Base-by-base conservation (phyloP, 345 rosid species). In the Crucihimalaya himalaica region DNA sequence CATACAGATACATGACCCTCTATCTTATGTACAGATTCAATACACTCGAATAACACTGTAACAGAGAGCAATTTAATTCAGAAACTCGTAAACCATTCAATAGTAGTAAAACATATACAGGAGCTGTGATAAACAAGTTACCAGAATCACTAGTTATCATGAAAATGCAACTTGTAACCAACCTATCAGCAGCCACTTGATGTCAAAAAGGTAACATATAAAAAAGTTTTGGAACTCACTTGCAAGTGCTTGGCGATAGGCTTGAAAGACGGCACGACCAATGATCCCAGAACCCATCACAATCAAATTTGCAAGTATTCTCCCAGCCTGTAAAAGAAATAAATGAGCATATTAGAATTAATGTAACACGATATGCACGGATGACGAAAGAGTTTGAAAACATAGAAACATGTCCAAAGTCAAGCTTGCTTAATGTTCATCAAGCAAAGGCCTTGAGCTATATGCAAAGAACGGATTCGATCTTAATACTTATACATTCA, bases 241-340 rank as follows among this genome's bases (percentile, higher is more conserved):
- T 68, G 92, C 50, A 32, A 95, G 86, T 54, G 98, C 98, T 73
- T 95, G 97, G 28, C 97, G 96, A 68, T 95, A 95, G 32, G 97
- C 97, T 84, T 95, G 99, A 78, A 84, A 78, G 25, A 92, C 53
- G 57, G 97, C 96, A 79, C 97, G 87, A 20, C 82, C 93, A 43
- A 95, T 66, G 47, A 95, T 85, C 15, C 91, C 86, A 55, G 87
- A 76, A 19, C 97, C 97, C 92, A 88, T 84, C 65, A 90, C 91
- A 80, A 92, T 81, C 77, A 95, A 77, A 64, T 92, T 84, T 20
- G 97, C 97, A 79, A 94, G 83, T 70, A 94, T 70, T 69, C 74
- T 94, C 2, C 86, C 88, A 45, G 97, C 98, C 98, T 77, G 57
- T 47, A 39, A 8, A 10, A 3, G 21, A 50, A 42, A 42, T 3